Evolutionary conservation across 257 asterid genomes (phyloP), one percentile per base, ranked within the genome.

Genomic region (Solanum rostratum): DNA sequence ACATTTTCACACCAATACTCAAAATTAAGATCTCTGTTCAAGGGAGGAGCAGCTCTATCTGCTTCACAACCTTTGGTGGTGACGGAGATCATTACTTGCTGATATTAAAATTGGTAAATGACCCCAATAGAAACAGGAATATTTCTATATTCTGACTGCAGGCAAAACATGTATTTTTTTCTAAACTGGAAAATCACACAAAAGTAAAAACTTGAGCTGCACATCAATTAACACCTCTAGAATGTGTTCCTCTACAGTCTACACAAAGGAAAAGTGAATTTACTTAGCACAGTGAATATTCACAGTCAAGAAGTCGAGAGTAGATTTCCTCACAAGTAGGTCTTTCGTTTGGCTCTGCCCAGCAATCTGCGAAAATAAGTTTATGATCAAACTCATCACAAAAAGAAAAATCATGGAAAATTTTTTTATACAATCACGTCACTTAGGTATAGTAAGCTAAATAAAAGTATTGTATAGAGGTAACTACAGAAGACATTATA

Each of bases 261-360:
- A 45, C 82, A 86, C 91, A 87, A 50, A 50, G 69, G 52, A 63
- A 82, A 69, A 83, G 24, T 46, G 43, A 84, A 62, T 24, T 49
- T 79, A 88, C 87, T 87, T 88, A 93, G 91, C 96, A 91, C 65
- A 93, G 93, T 43, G 95, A 90, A 84, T 90, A 90, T 85, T 94
- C 98, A 85, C 97, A 93, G 87, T 93, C 95, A n/a, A 92, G 89
- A 84, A 94, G 88, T 60, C 97, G 96, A 6, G 86, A 83, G 43
- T 93, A 92, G 86, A 94, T 94, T 52, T 93, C 94, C 89, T 93
- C 96, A 41, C 98, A 94, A 85, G 90, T 92, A 62, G 98, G 98
- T 78, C 98, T 92, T 84, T 92, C 90, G 27, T 92, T 87, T 54
- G 96, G 91, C 86, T 93, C 98, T 18, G 92, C 95, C 98, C 98